Conservation (phyloP, 805 yeast genomes). For the Wickerhamomyces bovis region DNA sequence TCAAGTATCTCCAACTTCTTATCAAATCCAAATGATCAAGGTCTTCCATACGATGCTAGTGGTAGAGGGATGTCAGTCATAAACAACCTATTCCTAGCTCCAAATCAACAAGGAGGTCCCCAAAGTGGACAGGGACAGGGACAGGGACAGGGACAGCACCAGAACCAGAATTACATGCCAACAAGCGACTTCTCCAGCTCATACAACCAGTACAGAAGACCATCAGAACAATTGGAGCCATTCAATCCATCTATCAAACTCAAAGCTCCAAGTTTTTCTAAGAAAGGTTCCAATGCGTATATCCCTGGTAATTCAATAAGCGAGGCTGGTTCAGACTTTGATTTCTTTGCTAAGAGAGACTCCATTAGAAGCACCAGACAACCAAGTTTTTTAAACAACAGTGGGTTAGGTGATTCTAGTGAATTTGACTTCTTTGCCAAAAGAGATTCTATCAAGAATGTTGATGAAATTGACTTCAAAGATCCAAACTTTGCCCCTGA, state of each 20-base stretch:
- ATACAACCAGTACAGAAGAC: constrained; percentile 30
- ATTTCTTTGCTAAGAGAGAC: constrained; percentile 22
- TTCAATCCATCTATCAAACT: constrained; percentile 33
- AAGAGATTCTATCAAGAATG: constrained; percentile 23
- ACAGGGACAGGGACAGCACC: constrained; percentile 1
- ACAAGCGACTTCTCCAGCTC: constrained; percentile 20
- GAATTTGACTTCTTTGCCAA: constrained; percentile 24
- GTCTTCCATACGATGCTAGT: constrained; percentile 12
- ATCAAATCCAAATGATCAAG: constrained; percentile 11
- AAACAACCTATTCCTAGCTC: constrained; percentile 22
- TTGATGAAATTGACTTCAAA: constrained; percentile 10
- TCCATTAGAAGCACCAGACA: constrained; percentile 20
- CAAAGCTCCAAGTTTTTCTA: constrained; percentile 22
- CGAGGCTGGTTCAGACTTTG: constrained; percentile 18
- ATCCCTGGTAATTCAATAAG: constrained; percentile 11
- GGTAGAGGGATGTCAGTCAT: constrained; percentile 23
- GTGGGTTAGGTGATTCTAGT: constrained; percentile 17
- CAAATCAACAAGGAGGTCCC: constrained; percentile 1
- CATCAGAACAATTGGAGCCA: constrained; percentile 46
- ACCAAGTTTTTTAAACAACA: constrained; percentile 22
- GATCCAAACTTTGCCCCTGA: constrained; percentile 5
- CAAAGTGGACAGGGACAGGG: constrained; percentile 1
- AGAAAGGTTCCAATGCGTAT: constrained; percentile 10
- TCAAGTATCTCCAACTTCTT: constrained; percentile 21
- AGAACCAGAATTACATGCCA: constrained; percentile 9